Evolutionary conservation across 768 basidiomycete species (phyloP).

Genomic region (Rhizopogon vinicolor): DNA sequence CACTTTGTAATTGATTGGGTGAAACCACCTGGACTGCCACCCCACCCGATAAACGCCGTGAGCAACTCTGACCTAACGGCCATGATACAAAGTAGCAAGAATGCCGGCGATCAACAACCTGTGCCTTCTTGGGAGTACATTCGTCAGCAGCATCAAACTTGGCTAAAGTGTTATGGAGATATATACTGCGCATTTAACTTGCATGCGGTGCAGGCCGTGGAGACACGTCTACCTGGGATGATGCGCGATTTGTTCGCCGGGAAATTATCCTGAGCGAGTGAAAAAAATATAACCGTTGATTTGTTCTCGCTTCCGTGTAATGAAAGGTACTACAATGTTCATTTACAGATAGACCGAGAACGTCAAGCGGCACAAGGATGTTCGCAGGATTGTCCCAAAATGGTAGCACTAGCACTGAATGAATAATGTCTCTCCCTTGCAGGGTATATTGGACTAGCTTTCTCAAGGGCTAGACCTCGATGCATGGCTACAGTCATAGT

Average conservation of each 20-base stretch:
- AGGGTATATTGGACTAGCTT: neutral
- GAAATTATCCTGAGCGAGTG: neutral
- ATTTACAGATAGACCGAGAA: neutral
- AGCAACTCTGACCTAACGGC: neutral
- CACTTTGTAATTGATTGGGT: too few relatives aligned
- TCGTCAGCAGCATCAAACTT: neutral
- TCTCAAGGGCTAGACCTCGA: neutral
- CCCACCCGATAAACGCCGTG: neutral
- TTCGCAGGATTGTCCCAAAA: neutral
- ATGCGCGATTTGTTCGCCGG: neutral
- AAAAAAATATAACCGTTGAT: neutral
- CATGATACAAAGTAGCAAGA: neutral
- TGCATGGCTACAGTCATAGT: constrained; percentile 26
- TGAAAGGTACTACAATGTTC: neutral
- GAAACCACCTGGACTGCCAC: neutral
- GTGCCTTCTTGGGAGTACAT: neutral
- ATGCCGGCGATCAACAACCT: neutral
- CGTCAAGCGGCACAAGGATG: too few relatives aligned
- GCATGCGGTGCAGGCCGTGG: neutral
- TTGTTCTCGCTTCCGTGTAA: neutral
- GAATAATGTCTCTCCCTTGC: too few relatives aligned
- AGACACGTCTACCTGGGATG: too few relatives aligned
- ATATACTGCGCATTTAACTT: neutral
- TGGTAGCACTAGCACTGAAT: neutral
- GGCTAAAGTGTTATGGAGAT: neutral